Evolutionary conservation across 2,329 filamentous ascomycete species (phyloP), one percentile per base, ranked within the genome.

Genomic region (Pseudocercospora fijiensis): DNA sequence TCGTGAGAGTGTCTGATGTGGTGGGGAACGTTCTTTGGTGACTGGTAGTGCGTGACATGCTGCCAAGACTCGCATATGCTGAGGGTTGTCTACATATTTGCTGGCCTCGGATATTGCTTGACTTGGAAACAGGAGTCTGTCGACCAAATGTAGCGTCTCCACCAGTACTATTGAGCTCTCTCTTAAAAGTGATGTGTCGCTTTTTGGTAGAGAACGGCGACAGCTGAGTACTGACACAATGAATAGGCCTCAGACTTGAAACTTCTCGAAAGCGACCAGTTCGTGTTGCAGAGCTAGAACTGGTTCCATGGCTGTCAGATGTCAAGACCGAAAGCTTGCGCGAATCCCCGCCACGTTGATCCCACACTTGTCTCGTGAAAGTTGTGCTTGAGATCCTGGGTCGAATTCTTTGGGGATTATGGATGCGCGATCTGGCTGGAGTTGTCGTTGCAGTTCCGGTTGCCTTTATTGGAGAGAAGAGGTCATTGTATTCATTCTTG

Each of bases 391-490:
- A 74, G 3, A 78, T 65, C 1, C 74, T 67, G 18, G 75, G 75
- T 26, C 76, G 69, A 20, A 57, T 49, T 47, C 69, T 64, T 24
- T 66, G 64, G 57, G 69, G 69, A 53, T 65, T 72, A 18, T 57
- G 51, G 5, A 63, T 49, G 26, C 55, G 65, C 28, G 65, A 53
- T 56, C 61, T 60, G 9, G 52, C 22, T 24, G 56, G 28, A 30
- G 58, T 58, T 43, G 61, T 43, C 8, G 52, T 51, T 41, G 26
- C 37, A 18, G 55, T 61, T n/a, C 62, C 53, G n/a, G 62, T 30
- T 2, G 63, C 60, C 60, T 75, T 76, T 2, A 74, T 65, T 2
- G 76, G 74, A 0, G 76, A 77, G 65, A 78, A 78, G 7, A 78
- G 67, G 62, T 78, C 76, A 43, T 75, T 63, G 28, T 74, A 74